A percentile compares a stretch with the other conserved stretches of the same genome.
These are phyloP conservation scores for Paecilomyces dactylethromorphus DNA, from an alignment of 2,329 filamentous ascomycete species.

Conservation along the genomic window DNA sequence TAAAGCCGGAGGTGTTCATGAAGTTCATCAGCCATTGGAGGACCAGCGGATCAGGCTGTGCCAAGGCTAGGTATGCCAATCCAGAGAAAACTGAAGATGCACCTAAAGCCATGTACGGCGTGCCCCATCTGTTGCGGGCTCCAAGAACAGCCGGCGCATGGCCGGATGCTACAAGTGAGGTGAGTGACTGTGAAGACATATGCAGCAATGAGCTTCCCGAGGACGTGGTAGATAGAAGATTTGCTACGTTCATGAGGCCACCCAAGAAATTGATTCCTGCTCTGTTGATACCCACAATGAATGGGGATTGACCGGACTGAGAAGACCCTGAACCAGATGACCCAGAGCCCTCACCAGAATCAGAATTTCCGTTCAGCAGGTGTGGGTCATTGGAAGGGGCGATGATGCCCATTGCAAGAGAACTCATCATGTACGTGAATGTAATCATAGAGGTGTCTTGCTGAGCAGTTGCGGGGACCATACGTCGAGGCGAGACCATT, in stretches of 20 bases:
- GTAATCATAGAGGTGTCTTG: constrained; percentile 57
- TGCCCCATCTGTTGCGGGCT: constrained; percentile 54
- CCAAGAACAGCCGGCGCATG: constrained; percentile 58
- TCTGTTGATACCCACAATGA: constrained; percentile 37
- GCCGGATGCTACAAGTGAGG: constrained; percentile 59
- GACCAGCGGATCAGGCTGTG: constrained; percentile 50
- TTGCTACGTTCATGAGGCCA: constrained; percentile 68
- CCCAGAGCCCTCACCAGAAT: constrained; percentile 38
- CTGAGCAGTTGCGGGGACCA: constrained; percentile 52
- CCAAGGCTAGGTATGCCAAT: constrained; percentile 63
- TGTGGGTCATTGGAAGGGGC: constrained; percentile 48
- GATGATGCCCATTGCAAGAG: constrained; percentile 56
- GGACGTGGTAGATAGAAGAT: constrained; percentile 70
- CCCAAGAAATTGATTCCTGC: constrained; percentile 60
- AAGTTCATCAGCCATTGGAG: constrained; percentile 71
- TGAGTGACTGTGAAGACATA: constrained; percentile 61
- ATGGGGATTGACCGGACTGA: constrained; percentile 22
- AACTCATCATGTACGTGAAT: constrained; percentile 53
- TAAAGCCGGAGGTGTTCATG: constrained; percentile 61
- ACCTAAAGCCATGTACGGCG: constrained; percentile 55
- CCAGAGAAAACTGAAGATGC: constrained; percentile 53
- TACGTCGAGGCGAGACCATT: constrained; percentile 52
- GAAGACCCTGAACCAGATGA: not conserved
- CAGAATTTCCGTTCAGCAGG: constrained; percentile 48
- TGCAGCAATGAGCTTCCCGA: constrained; percentile 74